phyloP scores from a whole-genome alignment of 1,284 basidiomycete genomes.

The Grifola frondosa region DNA sequence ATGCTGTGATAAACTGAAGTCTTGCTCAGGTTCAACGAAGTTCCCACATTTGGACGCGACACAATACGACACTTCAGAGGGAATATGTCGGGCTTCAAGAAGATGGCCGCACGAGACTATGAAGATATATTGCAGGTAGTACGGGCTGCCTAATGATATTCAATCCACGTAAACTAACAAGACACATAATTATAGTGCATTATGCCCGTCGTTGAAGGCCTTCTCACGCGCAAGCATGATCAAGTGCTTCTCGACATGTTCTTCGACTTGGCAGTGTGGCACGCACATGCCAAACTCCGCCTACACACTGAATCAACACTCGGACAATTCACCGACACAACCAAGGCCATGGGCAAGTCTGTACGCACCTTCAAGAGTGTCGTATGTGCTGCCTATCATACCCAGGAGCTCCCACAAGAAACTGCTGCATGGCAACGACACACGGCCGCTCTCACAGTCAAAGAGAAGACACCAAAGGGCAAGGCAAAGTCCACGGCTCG shows the following conservation, averaged over 20 bases:
- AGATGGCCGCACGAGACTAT: conserved; percentile 31
- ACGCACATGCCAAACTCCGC: conserved; percentile 33
- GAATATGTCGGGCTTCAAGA: conserved; percentile 29
- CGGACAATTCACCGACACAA: conserved; percentile 11
- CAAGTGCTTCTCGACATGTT: conserved; percentile 24
- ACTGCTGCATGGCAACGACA: conserved; percentile 7
- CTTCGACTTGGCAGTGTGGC: conserved; percentile 28
- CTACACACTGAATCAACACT: conserved; percentile 30
- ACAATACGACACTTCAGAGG: conserved; percentile 27
- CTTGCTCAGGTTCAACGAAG: conserved; percentile 21
- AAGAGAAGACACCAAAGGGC: background rate
- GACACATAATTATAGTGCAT: conserved; percentile 25
- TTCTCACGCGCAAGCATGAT: conserved; percentile 24
- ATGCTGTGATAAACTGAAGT: background rate
- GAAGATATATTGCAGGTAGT: conserved; percentile 32
- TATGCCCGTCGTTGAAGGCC: conserved; percentile 31
- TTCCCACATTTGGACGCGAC: conserved; percentile 28
- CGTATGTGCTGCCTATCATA: conserved; percentile 19
- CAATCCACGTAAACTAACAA: background rate
- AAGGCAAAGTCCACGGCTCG: no score
- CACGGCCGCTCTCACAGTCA: background rate
- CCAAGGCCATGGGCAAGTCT: conserved; percentile 19
- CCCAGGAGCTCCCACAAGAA: conserved; percentile 30
- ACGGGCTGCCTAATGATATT: conserved; percentile 3
- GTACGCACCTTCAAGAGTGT: conserved; percentile 20